These are phyloP conservation scores for Clitoria ternatea DNA, from an alignment of 306 rosid genomes.

Conservation along the genomic window DNA sequence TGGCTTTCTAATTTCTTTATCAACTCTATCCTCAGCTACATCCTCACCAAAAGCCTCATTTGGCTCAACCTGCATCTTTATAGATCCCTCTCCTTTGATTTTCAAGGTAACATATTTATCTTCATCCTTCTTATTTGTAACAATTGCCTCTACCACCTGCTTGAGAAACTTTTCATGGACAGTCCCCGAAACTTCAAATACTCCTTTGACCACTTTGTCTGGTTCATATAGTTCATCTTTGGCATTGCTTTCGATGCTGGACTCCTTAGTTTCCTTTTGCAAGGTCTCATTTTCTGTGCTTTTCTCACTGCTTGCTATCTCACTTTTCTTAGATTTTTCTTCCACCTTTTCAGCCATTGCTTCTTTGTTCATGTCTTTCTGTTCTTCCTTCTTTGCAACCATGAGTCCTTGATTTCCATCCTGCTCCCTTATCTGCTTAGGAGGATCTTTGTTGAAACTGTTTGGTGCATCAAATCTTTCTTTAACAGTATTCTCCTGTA, in stretches of 20 bases:
- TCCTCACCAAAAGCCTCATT: constrained; percentile 6
- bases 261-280: constrained; percentile 1
- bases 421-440: neutral
- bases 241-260: neutral
- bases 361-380: neutral
- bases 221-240: neutral
- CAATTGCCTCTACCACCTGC: neutral
- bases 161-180: neutral
- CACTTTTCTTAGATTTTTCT: neutral
- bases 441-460: neutral
- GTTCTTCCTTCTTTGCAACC: constrained; percentile 4
- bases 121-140: neutral
- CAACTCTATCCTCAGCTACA: neutral
- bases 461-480: neutral
- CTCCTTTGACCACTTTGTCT: neutral
- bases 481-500: neutral
- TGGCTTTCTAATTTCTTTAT: constrained; percentile 13
- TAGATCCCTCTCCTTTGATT: neutral
- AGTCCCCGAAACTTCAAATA: neutral
- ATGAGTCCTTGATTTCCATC: neutral
- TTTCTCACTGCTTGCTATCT: neutral
- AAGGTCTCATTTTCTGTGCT: neutral
- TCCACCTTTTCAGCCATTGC: neutral
- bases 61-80: constrained; percentile 19
- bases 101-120: neutral